phyloP scores from a whole-genome alignment of 1,284 basidiomycete species.

The Chalciporus sp. region DNA sequence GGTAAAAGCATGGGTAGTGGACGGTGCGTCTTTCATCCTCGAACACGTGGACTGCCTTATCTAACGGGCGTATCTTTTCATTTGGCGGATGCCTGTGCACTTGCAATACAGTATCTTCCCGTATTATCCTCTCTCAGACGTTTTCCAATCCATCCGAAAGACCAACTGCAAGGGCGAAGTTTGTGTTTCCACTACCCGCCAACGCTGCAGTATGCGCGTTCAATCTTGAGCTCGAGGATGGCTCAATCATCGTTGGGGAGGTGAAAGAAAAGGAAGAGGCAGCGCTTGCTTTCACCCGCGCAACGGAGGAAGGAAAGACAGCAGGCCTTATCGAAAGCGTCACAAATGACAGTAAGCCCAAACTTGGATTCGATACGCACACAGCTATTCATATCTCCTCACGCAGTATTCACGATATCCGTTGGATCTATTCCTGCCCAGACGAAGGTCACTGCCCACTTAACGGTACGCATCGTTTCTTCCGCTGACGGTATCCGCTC shows the following conservation, averaged over 20 bases:
- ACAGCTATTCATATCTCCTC: background rate
- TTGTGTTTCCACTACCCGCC: slow-evolving; percentile 62
- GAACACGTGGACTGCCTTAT: background rate
- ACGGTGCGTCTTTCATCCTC: slow-evolving; percentile 38
- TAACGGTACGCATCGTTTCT: slow-evolving; percentile 42
- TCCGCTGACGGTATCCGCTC: too few relatives aligned
- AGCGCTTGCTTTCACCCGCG: slow-evolving; percentile 42
- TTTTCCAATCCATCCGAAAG: slow-evolving; percentile 44
- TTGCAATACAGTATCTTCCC: slow-evolving; percentile 45
- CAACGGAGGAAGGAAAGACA: slow-evolving; percentile 41
- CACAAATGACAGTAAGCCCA: slow-evolving; percentile 50
- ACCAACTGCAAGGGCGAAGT: slow-evolving; percentile 48
- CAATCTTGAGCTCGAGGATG: slow-evolving; percentile 44
- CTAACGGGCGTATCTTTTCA: slow-evolving; percentile 2
- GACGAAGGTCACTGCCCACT: slow-evolving; percentile 40
- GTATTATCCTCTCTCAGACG: slow-evolving; percentile 50
- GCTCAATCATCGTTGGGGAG: slow-evolving; percentile 45
- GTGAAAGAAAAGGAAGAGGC: slow-evolving; percentile 54
- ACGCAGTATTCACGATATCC: slow-evolving; percentile 57
- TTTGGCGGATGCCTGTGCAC: slow-evolving; percentile 3
- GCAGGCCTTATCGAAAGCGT: slow-evolving; percentile 52
- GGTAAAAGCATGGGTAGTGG: slow-evolving; percentile 46
- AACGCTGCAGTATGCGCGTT: slow-evolving; percentile 54
- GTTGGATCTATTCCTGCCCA: slow-evolving; percentile 50
- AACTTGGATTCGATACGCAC: background rate